Percentiles rank a stretch among this genome's conserved stretches.
Conservation (phyloP, 441 rosid genomes). For the Melastoma candidum region DNA sequence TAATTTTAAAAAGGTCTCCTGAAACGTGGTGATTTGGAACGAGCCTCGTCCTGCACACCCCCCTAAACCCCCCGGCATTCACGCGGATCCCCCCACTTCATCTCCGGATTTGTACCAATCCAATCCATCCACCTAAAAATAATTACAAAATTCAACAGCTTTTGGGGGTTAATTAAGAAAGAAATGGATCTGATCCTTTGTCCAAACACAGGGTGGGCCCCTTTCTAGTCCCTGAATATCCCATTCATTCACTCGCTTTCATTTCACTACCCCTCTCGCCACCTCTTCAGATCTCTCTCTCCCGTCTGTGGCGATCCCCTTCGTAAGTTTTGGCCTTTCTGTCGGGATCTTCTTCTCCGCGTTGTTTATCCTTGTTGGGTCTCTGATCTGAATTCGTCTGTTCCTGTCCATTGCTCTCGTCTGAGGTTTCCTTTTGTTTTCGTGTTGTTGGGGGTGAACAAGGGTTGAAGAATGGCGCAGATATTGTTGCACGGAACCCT, state of each 20-base stretch:
- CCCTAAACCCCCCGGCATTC: too few relatives aligned
- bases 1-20: too few relatives aligned
- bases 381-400: not conserved
- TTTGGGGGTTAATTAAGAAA: not conserved
- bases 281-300: slow-evolving; percentile 1
- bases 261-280: not conserved
- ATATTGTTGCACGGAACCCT: slow-evolving; percentile 71
- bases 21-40: too few relatives aligned
- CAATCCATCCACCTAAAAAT: too few relatives aligned
- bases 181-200: not conserved
- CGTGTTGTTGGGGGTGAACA: slow-evolving; percentile 24
- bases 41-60: too few relatives aligned
- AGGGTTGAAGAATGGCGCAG: slow-evolving; percentile 44
- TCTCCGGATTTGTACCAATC: too few relatives aligned
- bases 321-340: not conserved
- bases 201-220: too few relatives aligned
- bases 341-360: not conserved
- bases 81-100: too few relatives aligned
- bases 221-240: too few relatives aligned
- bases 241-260: too few relatives aligned
- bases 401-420: not conserved
- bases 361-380: not conserved
- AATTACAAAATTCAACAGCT: too few relatives aligned
- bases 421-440: not conserved
- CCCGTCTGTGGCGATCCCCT: not conserved